Evolutionary conservation across 768 basidiomycete genomes (phyloP).

Genomic region (Lenzites betulinus): DNA sequence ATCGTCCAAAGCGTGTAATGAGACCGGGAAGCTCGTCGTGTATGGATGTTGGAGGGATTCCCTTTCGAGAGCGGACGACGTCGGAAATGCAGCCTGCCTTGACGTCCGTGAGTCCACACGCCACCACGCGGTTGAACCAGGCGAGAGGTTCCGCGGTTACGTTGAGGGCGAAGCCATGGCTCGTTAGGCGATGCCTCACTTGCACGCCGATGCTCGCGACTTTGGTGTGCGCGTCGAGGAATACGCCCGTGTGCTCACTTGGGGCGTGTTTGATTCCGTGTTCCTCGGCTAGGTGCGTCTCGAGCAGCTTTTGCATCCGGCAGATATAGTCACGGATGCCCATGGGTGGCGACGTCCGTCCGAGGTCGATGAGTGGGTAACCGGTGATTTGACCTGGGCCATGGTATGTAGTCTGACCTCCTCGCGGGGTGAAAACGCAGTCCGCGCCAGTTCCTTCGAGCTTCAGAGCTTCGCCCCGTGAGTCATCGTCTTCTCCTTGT

Average conservation of each 20-base stretch:
- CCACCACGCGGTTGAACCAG: constrained; percentile 90
- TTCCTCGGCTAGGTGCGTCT: constrained; percentile 57
- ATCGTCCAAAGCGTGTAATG: constrained; percentile 30
- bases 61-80: neutral
- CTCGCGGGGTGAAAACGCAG: constrained; percentile 78
- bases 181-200: constrained; percentile 90
- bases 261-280: constrained; percentile 60
- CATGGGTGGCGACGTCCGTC: constrained; percentile 70
- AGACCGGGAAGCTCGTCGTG: constrained; percentile 55
- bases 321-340: constrained; percentile 84
- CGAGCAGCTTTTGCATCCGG: constrained; percentile 72
- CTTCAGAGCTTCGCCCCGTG: too few species aligned
- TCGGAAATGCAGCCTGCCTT: constrained; percentile 65
- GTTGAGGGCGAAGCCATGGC: constrained; percentile 94
- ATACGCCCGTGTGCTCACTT: constrained; percentile 89
- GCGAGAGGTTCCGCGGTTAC: constrained; percentile 74
- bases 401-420: constrained; percentile 95
- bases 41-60: constrained; percentile 31
- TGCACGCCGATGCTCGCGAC: constrained; percentile 97
- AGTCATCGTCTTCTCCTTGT: too few species aligned
- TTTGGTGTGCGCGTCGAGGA: constrained; percentile 78
- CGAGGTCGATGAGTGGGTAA: constrained; percentile 90
- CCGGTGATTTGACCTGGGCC: constrained; percentile 97
- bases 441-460: constrained; percentile 82
- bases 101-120: constrained; percentile 88